Conservation (phyloP, 2,329 filamentous ascomycete species). For the Trichoderma atroviride region DNA sequence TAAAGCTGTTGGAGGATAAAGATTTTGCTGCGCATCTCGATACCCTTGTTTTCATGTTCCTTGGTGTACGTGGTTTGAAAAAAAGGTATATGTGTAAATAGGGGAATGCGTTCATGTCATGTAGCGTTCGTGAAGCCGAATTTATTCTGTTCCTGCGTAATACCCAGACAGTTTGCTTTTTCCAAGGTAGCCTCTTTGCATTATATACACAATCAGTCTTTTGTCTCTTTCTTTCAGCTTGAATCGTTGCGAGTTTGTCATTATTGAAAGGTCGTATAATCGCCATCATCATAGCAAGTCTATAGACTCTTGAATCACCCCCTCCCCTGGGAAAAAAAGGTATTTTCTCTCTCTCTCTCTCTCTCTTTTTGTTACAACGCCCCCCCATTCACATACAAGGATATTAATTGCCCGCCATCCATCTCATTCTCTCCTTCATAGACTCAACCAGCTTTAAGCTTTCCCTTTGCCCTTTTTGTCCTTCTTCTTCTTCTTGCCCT, state of each 20-base stretch:
- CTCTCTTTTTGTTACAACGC: not conserved
- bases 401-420: not conserved
- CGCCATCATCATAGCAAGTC: not conserved
- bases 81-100: not conserved
- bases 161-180: not conserved
- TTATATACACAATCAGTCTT: not conserved
- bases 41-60: not conserved
- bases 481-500: conserved; percentile 48
- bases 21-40: not conserved
- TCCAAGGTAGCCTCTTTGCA: not conserved
- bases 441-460: conserved; percentile 32
- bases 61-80: not conserved
- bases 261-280: conserved; percentile 8
- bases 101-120: not conserved
- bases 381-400: not conserved
- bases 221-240: not conserved
- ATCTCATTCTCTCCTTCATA: no score
- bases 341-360: not conserved
- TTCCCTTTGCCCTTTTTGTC: conserved; percentile 53
- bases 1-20: not conserved
- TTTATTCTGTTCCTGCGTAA: not conserved
- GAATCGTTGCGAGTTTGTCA: conserved; percentile 12
- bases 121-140: not conserved
- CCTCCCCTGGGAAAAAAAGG: not conserved
- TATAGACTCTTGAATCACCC: not conserved